A percentile compares a stretch with the other conserved stretches of the same genome.
Evolutionary conservation across 2,329 filamentous ascomycete genomes (phyloP).

Genomic region (Paraconiothyrium sp.): DNA sequence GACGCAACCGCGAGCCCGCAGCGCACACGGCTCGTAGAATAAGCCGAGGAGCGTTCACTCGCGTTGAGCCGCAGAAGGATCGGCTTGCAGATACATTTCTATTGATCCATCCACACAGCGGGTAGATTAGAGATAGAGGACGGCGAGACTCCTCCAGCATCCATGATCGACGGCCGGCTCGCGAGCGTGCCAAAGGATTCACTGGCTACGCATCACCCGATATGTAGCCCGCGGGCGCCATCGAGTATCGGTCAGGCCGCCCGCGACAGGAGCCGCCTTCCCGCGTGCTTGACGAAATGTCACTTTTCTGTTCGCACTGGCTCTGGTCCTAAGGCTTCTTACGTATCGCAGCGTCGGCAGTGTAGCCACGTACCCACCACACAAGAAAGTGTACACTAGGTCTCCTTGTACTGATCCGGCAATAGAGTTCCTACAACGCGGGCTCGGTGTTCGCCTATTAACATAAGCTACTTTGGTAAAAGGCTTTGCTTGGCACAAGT

Average conservation of each 20-base stretch:
- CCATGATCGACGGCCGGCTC: neutral
- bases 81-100: neutral
- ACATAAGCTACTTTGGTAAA: neutral
- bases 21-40: slow-evolving; percentile 4
- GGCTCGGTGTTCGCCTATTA: neutral
- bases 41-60: neutral
- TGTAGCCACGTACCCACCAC: neutral
- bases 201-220: too few species aligned
- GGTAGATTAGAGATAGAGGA: slow-evolving; percentile 1
- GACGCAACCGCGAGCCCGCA: neutral
- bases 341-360: neutral
- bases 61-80: slow-evolving; percentile 9
- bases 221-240: neutral
- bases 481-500: neutral
- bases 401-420: too few species aligned
- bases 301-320: neutral
- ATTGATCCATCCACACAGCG: neutral
- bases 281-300: slow-evolving; percentile 11
- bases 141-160: neutral
- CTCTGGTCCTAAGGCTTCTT: neutral
- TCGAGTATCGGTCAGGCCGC: slow-evolving; percentile 7
- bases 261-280: slow-evolving; percentile 6
- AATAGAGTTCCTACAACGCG: neutral
- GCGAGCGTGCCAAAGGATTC: too few species aligned
- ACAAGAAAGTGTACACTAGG: neutral